phyloP scores from a whole-genome alignment of 2,329 filamentous ascomycete species.

The Hawksworthiomyces lignivorus region DNA sequence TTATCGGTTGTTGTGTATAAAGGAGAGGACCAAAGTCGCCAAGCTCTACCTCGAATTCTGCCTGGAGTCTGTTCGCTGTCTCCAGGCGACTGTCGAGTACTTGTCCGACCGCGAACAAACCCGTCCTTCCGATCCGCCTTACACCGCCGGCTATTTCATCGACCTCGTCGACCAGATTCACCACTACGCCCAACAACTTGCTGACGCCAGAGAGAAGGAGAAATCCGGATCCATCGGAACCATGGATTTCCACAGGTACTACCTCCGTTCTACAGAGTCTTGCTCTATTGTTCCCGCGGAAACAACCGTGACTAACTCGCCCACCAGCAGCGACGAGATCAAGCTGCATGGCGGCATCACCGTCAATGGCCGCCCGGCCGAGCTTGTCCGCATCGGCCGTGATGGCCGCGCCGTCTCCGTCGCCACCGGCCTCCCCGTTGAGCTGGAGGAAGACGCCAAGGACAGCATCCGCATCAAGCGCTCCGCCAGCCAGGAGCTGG shows the following conservation, averaged over 20 bases:
- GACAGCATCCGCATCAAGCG: slow-evolving; percentile 52
- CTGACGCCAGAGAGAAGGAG: slow-evolving; percentile 62
- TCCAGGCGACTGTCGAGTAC: slow-evolving; percentile 81
- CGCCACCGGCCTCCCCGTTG: slow-evolving; percentile 59
- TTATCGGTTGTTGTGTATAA: slow-evolving; percentile 62
- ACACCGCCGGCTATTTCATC: slow-evolving; percentile 94
- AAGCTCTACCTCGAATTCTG: slow-evolving; percentile 77
- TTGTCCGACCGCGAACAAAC: slow-evolving; percentile 81
- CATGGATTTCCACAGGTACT: slow-evolving; percentile 53
- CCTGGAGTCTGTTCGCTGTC: slow-evolving; percentile 80
- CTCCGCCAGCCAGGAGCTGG: slow-evolving; percentile 59
- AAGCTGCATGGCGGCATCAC: slow-evolving; percentile 74
- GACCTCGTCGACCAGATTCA: slow-evolving; percentile 91
- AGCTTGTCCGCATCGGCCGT: slow-evolving; percentile 75
- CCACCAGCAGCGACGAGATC: slow-evolving; percentile 56
- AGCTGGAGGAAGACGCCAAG: slow-evolving; percentile 41
- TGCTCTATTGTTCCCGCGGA: too few species aligned
- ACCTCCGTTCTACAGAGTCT: slow-evolving; percentile 12
- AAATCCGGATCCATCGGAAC: slow-evolving; percentile 41
- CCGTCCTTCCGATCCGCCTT: slow-evolving; percentile 76
- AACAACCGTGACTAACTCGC: slow-evolving; percentile 2
- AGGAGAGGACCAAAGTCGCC: slow-evolving; percentile 71
- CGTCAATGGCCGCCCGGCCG: slow-evolving; percentile 72
- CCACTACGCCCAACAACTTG: slow-evolving; percentile 79
- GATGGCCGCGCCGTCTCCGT: slow-evolving; percentile 75